phyloP scores from a whole-genome alignment of 306 rosid species.

The Begonia masoniana region DNA sequence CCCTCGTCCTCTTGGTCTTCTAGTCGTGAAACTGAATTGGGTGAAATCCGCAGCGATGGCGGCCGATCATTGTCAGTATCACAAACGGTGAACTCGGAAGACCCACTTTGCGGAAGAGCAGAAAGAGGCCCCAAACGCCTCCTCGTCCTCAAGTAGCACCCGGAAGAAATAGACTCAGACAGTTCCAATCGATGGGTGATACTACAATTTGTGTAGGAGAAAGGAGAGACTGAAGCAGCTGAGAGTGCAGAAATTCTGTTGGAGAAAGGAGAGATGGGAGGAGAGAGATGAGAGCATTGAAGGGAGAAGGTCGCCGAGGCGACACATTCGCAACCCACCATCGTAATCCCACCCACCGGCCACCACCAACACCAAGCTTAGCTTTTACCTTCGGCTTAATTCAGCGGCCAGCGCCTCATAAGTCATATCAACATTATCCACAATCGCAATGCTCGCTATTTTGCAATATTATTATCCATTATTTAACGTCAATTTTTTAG shows the following conservation, averaged over 20 bases:
- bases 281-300: conserved; percentile 2
- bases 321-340: conserved; percentile 31
- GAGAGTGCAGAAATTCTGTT: conserved; percentile 9
- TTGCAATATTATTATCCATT: no score
- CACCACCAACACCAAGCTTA: no score
- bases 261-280: conserved; percentile 15
- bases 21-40: neutral
- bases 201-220: neutral
- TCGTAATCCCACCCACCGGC: conserved; percentile 12
- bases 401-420: no score
- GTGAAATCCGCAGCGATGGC: neutral
- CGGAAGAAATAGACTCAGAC: neutral
- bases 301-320: conserved; percentile 4
- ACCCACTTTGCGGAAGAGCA: conserved; percentile 17
- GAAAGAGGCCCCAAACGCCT: conserved; percentile 5
- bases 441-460: no score
- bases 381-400: no score
- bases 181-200: neutral
- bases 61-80: neutral
- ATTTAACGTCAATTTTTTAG: no score
- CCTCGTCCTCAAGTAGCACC: conserved; percentile 3
- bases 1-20: conserved; percentile 15
- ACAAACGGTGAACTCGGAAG: conserved; percentile 11
- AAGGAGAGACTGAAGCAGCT: conserved; percentile 4
- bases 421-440: no score